Evolutionary conservation across 306 rosid genomes (phyloP), one percentile per base, ranked within the genome.

Genomic region (Medicago lupulina): DNA sequence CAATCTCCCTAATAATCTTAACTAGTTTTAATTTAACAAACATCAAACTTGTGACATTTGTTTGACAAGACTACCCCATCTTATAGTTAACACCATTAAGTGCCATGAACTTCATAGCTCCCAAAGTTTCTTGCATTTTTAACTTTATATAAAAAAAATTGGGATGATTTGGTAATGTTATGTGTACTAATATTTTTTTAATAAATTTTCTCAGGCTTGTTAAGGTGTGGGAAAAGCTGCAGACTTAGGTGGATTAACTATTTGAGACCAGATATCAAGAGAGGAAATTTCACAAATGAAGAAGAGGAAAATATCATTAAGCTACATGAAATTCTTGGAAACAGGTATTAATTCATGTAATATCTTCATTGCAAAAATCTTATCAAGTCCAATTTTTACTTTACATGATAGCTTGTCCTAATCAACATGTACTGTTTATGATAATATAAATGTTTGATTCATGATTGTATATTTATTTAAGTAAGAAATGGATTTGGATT

Each of bases 161-260:
- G 28, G 7, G 7, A 43, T 60, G 76, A 5, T 61, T 61, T 28
- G 19, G 58, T 65, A 76, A 54, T 67, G 60, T n/a, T 51, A 28
- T 64, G 58, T 17, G 47, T 43, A 2, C 23, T 71, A n/a, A 61
- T 62, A 14, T 71, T 14, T 71, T 5, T 5, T 70, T 17, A 9
- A 9, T 38, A 5, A 75, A 47, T 54, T 67, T 72, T 7, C 12
- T 79, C 7, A 96, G 99, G 99, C 1, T 74, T 96, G 55, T 60
- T 89, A 62, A 89, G 99, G 75, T 96, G 99, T 76, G 99, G 99
- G 38, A 96, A 96, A 86, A 96, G 99, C 73, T 96, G 99, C 70
- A 86, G 99, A 69, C 83, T 96, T 17, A 83, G 99, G 0, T 96
- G 99, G 99, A 88, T 80, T 55, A 96, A 96, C 80, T 96, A 96